Evolutionary conservation across 2,329 filamentous ascomycete genomes (phyloP).

Genomic region (Fusarium sp.): DNA sequence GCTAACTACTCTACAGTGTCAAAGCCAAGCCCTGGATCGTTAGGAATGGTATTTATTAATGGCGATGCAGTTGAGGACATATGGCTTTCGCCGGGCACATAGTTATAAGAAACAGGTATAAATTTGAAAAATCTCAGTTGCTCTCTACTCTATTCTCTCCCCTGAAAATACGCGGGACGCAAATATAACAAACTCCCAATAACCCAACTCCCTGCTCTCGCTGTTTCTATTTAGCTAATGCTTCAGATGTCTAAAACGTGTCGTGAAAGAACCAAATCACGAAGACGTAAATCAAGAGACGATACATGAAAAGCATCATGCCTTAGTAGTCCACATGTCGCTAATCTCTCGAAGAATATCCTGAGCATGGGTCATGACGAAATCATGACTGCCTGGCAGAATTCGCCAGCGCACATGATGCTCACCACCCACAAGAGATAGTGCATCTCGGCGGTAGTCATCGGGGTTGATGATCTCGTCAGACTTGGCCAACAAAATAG

Average conservation of each 20-base stretch:
- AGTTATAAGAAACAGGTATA: not conserved
- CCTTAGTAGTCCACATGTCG: constrained; percentile 56
- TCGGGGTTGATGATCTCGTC: constrained; percentile 65
- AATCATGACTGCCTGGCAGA: constrained; percentile 68
- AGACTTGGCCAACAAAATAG: constrained; percentile 61
- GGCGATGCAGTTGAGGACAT: not conserved
- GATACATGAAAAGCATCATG: not conserved
- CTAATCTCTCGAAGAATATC: constrained; percentile 60
- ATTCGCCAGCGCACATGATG: constrained; percentile 62
- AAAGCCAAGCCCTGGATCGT: constrained; percentile 68
- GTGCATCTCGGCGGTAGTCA: constrained; percentile 61
- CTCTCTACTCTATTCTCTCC: constrained; percentile 24
- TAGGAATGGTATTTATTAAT: constrained; percentile 41
- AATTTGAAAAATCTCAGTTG: not conserved
- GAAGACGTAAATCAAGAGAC: not conserved
- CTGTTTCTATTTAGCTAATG: not conserved
- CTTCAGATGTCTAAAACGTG: not conserved
- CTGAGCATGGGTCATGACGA: constrained; percentile 67
- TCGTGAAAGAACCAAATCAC: not conserved
- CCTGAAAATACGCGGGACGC: constrained; percentile 2
- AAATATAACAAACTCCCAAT: constrained; percentile 1
- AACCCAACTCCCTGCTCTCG: constrained; percentile 20
- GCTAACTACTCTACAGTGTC: constrained; percentile 59
- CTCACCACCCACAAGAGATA: constrained; percentile 63
- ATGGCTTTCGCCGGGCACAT: not conserved